A percentile compares a stretch with the other conserved stretches of the same genome.
Evolutionary conservation across 1,284 basidiomycete species (phyloP).

Genomic region (Takashimella koratensis): DNA sequence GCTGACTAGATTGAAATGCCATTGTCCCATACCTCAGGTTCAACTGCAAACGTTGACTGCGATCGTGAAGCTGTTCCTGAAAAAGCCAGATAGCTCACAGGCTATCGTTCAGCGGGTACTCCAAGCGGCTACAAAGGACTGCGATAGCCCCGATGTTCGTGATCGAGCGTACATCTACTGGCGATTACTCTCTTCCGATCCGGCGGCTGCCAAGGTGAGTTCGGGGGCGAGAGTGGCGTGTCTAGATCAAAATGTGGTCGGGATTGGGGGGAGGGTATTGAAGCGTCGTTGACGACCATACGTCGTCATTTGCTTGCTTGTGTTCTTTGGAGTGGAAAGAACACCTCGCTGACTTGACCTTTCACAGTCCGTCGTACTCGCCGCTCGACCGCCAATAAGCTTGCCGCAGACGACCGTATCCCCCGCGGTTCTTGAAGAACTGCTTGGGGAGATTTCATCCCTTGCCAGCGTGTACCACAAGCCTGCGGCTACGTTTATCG

Average conservation of each 20-base stretch:
- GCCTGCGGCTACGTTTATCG: conserved; percentile 86
- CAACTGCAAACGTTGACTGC: conserved; percentile 94
- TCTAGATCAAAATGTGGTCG: no score
- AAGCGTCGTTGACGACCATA: not conserved
- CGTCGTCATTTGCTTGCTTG: no score
- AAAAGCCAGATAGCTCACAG: conserved; percentile 85
- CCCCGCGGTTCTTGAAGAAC: conserved; percentile 85
- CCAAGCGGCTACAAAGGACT: conserved; percentile 95
- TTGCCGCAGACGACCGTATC: conserved; percentile 87
- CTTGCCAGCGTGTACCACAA: conserved; percentile 94
- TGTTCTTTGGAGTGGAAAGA: no score
- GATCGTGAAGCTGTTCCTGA: conserved; percentile 89
- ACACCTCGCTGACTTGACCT: no score
- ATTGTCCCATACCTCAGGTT: conserved; percentile 63
- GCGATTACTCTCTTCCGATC: conserved; percentile 87
- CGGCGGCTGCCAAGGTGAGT: conserved; percentile 84
- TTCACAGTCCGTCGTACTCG: conserved; percentile 78
- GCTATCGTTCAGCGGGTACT: conserved; percentile 91
- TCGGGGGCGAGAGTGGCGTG: no score
- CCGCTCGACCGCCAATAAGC: conserved; percentile 86
- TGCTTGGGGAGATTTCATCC: conserved; percentile 79
- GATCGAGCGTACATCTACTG: conserved; percentile 96
- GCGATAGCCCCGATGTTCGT: conserved; percentile 93
- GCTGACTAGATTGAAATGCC: no score
- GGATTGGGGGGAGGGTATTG: no score